Conservation (phyloP, 768 basidiomycete species). For the Boletus pseudopeckii region DNA sequence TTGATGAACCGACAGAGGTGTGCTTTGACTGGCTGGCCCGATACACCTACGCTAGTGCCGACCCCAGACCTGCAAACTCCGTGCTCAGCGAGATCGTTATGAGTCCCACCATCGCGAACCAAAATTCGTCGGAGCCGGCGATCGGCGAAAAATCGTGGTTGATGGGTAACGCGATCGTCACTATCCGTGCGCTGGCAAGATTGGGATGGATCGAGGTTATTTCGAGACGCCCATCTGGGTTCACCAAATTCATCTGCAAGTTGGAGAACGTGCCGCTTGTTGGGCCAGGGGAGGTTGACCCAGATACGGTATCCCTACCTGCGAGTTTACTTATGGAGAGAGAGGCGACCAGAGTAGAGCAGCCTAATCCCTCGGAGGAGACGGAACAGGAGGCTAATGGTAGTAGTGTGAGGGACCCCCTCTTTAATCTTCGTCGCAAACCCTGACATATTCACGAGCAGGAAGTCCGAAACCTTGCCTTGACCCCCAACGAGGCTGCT, state of each 20-base stretch:
- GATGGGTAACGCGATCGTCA: slow-evolving; percentile 78
- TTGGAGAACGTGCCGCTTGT: slow-evolving; percentile 88
- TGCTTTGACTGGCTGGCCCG: slow-evolving; percentile 97
- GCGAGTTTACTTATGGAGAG: slow-evolving; percentile 74
- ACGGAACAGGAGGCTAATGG: neutral
- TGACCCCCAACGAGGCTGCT: slow-evolving; percentile 1
- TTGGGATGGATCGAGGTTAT: slow-evolving; percentile 88
- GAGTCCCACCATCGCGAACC: slow-evolving; percentile 42
- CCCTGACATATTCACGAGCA: slow-evolving; percentile 11
- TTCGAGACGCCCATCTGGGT: slow-evolving; percentile 84
- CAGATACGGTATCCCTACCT: slow-evolving; percentile 69
- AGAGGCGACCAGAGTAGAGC: slow-evolving; percentile 35
- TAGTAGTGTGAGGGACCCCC: slow-evolving; percentile 8
- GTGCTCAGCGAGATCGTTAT: slow-evolving; percentile 77
- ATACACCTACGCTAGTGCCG: slow-evolving; percentile 91
- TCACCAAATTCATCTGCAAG: slow-evolving; percentile 78
- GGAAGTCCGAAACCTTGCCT: slow-evolving; percentile 21
- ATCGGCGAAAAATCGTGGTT: slow-evolving; percentile 78
- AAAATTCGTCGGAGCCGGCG: slow-evolving; percentile 36
- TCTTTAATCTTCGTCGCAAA: neutral
- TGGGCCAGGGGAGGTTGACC: slow-evolving; percentile 78
- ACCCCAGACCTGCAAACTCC: slow-evolving; percentile 82
- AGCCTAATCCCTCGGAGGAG: slow-evolving; percentile 26
- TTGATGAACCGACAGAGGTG: slow-evolving; percentile 92
- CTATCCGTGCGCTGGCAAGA: slow-evolving; percentile 67